Percentiles rank a stretch among this genome's conserved stretches.
Evolutionary conservation across 1,139 yeast species (phyloP).

Genomic region (Taphrina pruni): DNA sequence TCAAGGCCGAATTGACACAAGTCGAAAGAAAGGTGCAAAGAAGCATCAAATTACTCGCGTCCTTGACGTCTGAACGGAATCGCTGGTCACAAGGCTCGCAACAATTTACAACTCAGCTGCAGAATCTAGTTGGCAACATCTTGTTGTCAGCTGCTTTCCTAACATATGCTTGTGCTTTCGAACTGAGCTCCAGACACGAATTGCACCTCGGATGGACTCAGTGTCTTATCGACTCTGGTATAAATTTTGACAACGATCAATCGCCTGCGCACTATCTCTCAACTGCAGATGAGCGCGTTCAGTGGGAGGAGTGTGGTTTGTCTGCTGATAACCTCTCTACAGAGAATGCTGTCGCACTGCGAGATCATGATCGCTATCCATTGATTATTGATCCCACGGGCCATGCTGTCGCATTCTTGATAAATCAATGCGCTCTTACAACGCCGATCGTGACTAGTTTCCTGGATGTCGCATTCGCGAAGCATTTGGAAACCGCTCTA

Average conservation of each 20-base stretch:
- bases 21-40: constrained; percentile 69
- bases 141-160: constrained; percentile 67
- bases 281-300: constrained; percentile 55
- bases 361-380: constrained; percentile 57
- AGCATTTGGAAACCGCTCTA: constrained; percentile 76
- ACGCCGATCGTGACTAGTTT: constrained; percentile 69
- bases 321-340: constrained; percentile 64
- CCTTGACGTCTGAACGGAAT: constrained; percentile 68
- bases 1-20: constrained; percentile 69
- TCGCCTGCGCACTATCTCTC: constrained; percentile 54
- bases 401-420: constrained; percentile 56
- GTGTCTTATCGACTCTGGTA: constrained; percentile 54
- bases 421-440: constrained; percentile 50
- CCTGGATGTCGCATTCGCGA: constrained; percentile 69
- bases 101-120: constrained; percentile 59
- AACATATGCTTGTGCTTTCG: constrained; percentile 67
- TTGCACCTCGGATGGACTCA: constrained; percentile 57
- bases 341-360: constrained; percentile 68
- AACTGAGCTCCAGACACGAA: constrained; percentile 59
- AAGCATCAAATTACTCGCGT: constrained; percentile 67
- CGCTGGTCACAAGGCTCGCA: constrained; percentile 73
- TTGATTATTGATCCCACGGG: constrained; percentile 77
- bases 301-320: constrained; percentile 64
- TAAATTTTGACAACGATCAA: constrained; percentile 56
- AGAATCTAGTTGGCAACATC: constrained; percentile 67